Percentiles rank a stretch among this genome's conserved stretches.
phyloP scores from a whole-genome alignment of 1,139 yeast genomes.

The Yamadazyma diospyri region DNA sequence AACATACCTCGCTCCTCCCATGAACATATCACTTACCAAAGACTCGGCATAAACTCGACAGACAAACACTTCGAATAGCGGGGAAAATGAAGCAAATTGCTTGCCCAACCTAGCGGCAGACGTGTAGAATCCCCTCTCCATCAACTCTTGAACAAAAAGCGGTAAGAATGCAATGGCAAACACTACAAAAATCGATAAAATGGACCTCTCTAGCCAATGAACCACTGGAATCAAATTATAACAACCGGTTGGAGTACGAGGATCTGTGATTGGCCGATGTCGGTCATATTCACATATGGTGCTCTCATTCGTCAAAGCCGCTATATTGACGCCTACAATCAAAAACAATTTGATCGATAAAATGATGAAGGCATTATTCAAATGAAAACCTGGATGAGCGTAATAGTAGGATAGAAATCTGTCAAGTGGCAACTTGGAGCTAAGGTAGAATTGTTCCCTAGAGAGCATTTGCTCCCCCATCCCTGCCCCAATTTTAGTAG shows the following conservation, averaged over 20 bases:
- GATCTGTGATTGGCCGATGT: constrained; percentile 46
- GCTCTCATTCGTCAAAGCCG: constrained; percentile 44
- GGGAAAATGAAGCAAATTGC: constrained; percentile 49
- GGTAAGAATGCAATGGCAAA: constrained; percentile 51
- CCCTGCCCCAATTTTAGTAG: constrained; percentile 56
- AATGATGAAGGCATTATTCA: constrained; percentile 50
- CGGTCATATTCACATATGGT: constrained; percentile 45
- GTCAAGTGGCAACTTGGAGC: constrained; percentile 48
- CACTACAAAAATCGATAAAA: constrained; percentile 47
- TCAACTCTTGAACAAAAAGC: constrained; percentile 46
- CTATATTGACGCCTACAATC: constrained; percentile 44
- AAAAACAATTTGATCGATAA: constrained; percentile 46
- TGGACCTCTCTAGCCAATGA: constrained; percentile 48
- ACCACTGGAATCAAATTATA: constrained; percentile 47
- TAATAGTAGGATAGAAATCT: constrained; percentile 51
- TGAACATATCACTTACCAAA: constrained; percentile 42
- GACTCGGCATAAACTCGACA: constrained; percentile 50
- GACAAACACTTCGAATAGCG: constrained; percentile 52
- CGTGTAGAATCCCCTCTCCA: constrained; percentile 48
- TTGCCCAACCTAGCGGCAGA: constrained; percentile 41
- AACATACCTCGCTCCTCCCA: constrained; percentile 47
- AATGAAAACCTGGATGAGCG: constrained; percentile 57
- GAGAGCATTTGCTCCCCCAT: constrained; percentile 59
- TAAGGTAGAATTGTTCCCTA: constrained; percentile 49
- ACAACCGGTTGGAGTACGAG: constrained; percentile 44